Percentiles rank a stretch among this genome's conserved stretches.
Conservation (phyloP, 345 rosid species). For the Boechera divaricarpa region DNA sequence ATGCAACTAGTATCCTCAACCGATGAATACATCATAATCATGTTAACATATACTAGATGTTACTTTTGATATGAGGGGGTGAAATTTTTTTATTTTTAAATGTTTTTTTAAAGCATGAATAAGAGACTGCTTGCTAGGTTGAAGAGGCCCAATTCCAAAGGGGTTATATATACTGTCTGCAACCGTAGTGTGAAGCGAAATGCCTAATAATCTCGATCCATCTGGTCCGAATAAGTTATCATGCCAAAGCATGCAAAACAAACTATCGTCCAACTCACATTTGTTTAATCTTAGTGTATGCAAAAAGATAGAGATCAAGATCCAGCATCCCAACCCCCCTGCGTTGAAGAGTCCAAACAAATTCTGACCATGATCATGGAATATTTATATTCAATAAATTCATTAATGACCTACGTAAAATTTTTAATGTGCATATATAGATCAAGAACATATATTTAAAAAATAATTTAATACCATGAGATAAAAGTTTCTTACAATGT, state of each 20-base stretch:
- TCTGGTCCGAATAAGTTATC: background rate
- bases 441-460: too few relatives aligned
- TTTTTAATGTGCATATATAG: background rate
- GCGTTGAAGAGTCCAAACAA: background rate
- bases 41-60: too few relatives aligned
- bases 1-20: background rate
- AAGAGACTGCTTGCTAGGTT: too few relatives aligned
- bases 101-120: background rate
- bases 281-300: background rate
- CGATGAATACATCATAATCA: too few relatives aligned
- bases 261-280: too few relatives aligned
- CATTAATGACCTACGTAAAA: background rate
- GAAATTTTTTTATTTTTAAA: too few relatives aligned
- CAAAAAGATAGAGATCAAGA: background rate
- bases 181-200: too few relatives aligned
- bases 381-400: too few relatives aligned
- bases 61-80: too few relatives aligned
- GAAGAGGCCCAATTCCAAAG: too few relatives aligned
- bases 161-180: too few relatives aligned
- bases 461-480: background rate
- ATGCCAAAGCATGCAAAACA: too few relatives aligned
- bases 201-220: background rate
- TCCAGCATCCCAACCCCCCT: background rate
- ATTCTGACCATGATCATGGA: background rate
- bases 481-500: background rate